Percentiles rank a stretch among this genome's conserved stretches.
Conservation (phyloP, 1,139 yeast species). For the Groenewaldozyma auringiensis region DNA sequence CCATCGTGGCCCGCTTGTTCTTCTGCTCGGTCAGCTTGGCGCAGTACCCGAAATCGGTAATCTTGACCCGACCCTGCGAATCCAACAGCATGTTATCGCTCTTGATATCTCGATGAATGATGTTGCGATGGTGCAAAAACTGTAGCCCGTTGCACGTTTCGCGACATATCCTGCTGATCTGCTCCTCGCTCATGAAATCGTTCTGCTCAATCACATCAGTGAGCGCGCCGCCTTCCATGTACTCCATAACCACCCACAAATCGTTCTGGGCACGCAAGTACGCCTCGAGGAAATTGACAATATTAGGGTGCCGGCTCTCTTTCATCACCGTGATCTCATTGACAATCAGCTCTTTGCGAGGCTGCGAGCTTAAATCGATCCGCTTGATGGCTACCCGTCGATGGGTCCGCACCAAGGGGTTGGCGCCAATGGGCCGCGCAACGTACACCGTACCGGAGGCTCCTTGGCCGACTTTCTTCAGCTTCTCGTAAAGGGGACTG, state of each 20-base stretch:
- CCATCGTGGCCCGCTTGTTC: constrained; percentile 95
- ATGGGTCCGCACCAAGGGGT: constrained; percentile 22
- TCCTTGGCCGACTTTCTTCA: constrained; percentile 98
- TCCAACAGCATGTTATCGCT: constrained; percentile 89
- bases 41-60: constrained; percentile 97
- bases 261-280: constrained; percentile 50
- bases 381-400: constrained; percentile 74
- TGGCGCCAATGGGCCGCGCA: constrained; percentile 51
- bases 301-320: constrained; percentile 81
- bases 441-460: constrained; percentile 94
- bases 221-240: constrained; percentile 83
- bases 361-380: constrained; percentile 89
- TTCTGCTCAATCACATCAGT: constrained; percentile 88
- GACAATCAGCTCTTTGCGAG: constrained; percentile 88
- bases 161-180: constrained; percentile 82
- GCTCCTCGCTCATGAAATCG: constrained; percentile 67
- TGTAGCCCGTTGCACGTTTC: constrained; percentile 91
- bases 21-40: constrained; percentile 91
- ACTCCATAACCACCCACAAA: constrained; percentile 93
- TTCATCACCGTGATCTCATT: constrained; percentile 93
- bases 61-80: constrained; percentile 81
- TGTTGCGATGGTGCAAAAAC: constrained; percentile 82
- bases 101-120: constrained; percentile 93
- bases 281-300: constrained; percentile 86
- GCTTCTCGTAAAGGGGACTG: constrained; percentile 70